A percentile compares a stretch with the other conserved stretches of the same genome.
Evolutionary conservation across 495 filamentous ascomycete genomes (phyloP).

Genomic region (Amorphotheca resinae): DNA sequence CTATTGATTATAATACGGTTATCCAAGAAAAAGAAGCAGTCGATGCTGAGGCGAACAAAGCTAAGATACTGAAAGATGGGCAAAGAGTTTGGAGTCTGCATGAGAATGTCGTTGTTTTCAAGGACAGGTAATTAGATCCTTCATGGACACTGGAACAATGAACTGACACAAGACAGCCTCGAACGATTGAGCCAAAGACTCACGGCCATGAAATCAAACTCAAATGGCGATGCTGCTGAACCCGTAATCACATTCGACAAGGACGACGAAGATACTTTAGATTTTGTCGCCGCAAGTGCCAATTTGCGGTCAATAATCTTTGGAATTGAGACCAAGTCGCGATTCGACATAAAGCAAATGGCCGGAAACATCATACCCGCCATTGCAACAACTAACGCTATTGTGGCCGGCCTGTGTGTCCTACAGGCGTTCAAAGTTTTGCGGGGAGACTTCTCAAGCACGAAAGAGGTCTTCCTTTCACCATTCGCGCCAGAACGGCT

Average conservation of each 20-base stretch:
- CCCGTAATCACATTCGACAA: constrained; percentile 85
- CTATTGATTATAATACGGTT: constrained; percentile 50
- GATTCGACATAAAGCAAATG: constrained; percentile 98
- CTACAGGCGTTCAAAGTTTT: constrained; percentile 89
- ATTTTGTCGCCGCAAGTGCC: constrained; percentile 84
- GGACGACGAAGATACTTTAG: constrained; percentile 88
- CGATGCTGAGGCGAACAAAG: constrained; percentile 17
- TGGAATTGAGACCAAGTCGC: constrained; percentile 73
- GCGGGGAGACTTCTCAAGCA: constrained; percentile 45
- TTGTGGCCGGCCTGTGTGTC: constrained; percentile 87
- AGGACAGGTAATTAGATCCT: constrained; percentile 41
- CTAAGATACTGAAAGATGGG: constrained; percentile 47
- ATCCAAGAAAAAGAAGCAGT: constrained; percentile 29
- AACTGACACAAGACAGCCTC: constrained; percentile 37
- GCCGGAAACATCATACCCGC: constrained; percentile 98
- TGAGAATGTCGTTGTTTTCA: constrained; percentile 81
- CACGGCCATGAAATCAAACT: constrained; percentile 40
- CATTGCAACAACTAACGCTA: constrained; percentile 96
- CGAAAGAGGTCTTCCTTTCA: constrained; percentile 56
- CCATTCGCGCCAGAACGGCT: constrained; percentile 68
- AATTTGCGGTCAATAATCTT: constrained; percentile 81
- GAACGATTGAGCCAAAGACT: constrained; percentile 63
- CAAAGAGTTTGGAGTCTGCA: constrained; percentile 68
- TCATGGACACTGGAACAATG: not conserved
- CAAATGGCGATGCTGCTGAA: constrained; percentile 33